Percentiles rank a stretch among this genome's conserved stretches.
These are phyloP conservation scores for Piloderma croceum DNA, from an alignment of 768 basidiomycete genomes.

Conservation along the genomic window DNA sequence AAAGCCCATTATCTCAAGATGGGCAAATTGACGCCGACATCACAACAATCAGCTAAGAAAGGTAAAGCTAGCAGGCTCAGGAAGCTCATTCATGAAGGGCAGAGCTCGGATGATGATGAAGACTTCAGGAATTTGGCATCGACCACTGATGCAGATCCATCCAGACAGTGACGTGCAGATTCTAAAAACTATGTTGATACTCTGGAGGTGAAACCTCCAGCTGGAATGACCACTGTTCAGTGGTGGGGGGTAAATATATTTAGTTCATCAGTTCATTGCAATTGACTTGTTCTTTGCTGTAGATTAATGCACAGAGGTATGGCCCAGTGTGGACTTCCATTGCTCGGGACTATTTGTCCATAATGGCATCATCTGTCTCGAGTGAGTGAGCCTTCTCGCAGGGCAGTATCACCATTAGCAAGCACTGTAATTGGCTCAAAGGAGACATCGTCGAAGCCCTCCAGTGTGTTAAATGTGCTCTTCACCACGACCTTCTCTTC, in stretches of 20 bases:
- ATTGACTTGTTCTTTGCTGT: neutral
- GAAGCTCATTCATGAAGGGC: neutral
- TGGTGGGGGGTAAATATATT: slow-evolving; percentile 23
- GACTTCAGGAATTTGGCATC: neutral
- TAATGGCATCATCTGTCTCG: too few relatives aligned
- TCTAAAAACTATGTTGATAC: slow-evolving; percentile 4
- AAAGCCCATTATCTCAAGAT: neutral
- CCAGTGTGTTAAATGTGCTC: too few relatives aligned
- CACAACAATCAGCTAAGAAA: neutral
- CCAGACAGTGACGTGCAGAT: neutral
- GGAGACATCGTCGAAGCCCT: slow-evolving; percentile 23
- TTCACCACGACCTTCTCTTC: slow-evolving; percentile 15
- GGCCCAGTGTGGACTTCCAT: slow-evolving; percentile 25
- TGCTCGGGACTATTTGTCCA: slow-evolving; percentile 22
- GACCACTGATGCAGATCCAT: neutral
- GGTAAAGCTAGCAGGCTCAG: too few relatives aligned
- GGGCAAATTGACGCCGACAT: neutral
- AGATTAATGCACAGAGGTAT: slow-evolving; percentile 15
- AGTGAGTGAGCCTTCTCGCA: too few relatives aligned
- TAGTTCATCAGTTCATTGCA: too few relatives aligned
- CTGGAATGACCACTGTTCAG: slow-evolving; percentile 6
- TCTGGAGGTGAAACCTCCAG: neutral
- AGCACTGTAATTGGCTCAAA: slow-evolving; percentile 17
- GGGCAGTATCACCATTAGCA: slow-evolving; percentile 20
- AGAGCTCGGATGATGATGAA: neutral